A percentile compares a stretch with the other conserved stretches of the same genome.
phyloP scores from a whole-genome alignment of 2,329 filamentous ascomycete species.

The Aspergillus sp. region DNA sequence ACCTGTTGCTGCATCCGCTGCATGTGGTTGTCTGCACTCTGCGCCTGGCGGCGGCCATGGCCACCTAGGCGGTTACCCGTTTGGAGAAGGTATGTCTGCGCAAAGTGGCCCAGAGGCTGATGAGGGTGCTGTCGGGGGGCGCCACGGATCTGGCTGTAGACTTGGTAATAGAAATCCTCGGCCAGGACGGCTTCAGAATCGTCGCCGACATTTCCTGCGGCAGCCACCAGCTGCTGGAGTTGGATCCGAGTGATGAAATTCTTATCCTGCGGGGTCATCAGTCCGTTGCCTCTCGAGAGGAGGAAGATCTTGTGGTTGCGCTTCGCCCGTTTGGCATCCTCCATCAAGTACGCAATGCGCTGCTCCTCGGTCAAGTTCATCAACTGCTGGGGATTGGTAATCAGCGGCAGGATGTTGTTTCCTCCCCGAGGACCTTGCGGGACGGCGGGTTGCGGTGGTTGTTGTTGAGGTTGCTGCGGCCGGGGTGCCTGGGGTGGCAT shows the following conservation, averaged over 20 bases:
- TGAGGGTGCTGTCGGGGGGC: constrained; percentile 86
- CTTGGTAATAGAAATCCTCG: constrained; percentile 98
- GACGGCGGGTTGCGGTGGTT: constrained; percentile 31
- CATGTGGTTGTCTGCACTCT: constrained; percentile 92
- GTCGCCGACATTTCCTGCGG: constrained; percentile 81
- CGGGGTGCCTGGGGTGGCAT: constrained; percentile 32
- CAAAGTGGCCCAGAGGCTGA: constrained; percentile 92
- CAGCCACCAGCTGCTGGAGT: constrained; percentile 89
- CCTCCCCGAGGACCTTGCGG: constrained; percentile 33
- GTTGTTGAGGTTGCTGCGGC: constrained; percentile 30
- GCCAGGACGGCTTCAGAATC: constrained; percentile 75
- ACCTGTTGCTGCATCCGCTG: constrained; percentile 99
- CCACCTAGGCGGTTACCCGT: constrained; percentile 79
- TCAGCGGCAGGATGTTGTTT: constrained; percentile 47
- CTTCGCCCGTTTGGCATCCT: constrained; percentile 93
- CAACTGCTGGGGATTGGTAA: constrained; percentile 70
- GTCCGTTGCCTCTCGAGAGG: constrained; percentile 86
- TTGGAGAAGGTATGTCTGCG: constrained; percentile 95
- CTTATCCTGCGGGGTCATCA: constrained; percentile 99
- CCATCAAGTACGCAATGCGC: constrained; percentile 76
- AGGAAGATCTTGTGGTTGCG: constrained; percentile 97
- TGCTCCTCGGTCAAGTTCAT: constrained; percentile 79
- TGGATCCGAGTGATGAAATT: constrained; percentile 99
- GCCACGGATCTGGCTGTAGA: constrained; percentile 90
- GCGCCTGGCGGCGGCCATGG: constrained; percentile 65